Evolutionary conservation across 1,284 basidiomycete genomes (phyloP).

Genomic region (Trametes pubescens): DNA sequence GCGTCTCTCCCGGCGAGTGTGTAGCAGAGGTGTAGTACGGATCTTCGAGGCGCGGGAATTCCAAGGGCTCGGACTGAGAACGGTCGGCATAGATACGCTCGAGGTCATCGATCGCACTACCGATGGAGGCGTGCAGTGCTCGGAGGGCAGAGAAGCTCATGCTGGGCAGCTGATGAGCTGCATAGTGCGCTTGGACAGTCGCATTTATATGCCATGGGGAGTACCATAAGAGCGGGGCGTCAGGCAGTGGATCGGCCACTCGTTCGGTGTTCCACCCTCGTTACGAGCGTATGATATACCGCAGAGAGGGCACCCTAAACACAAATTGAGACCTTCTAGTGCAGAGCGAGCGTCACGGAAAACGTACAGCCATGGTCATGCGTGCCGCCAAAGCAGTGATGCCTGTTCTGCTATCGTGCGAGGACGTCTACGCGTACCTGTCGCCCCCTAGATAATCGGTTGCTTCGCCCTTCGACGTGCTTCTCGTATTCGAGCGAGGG

Average conservation of each 20-base stretch:
- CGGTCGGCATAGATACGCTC: conserved; percentile 59
- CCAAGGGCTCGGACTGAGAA: conserved; percentile 40
- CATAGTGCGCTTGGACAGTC: not conserved
- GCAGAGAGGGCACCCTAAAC: not conserved
- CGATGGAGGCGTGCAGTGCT: conserved; percentile 71
- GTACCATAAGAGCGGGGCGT: not conserved
- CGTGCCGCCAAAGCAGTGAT: not conserved
- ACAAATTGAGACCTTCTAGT: conserved; percentile 3
- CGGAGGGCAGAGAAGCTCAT: conserved; percentile 68
- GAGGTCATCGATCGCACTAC: conserved; percentile 71
- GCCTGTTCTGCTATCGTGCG: not conserved
- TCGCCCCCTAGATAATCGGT: not conserved
- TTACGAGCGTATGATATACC: not conserved
- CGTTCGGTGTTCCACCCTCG: not conserved
- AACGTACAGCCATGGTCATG: conserved; percentile 11
- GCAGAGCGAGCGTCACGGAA: conserved; percentile 4
- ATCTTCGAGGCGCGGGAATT: conserved; percentile 67
- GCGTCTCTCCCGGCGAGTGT: conserved; percentile 24
- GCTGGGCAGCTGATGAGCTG: not conserved
- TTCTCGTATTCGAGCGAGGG: conserved; percentile 1
- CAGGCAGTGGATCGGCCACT: not conserved
- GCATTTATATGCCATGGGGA: not conserved
- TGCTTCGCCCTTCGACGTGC: not conserved
- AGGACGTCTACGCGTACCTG: not conserved
- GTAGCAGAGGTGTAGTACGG: conserved; percentile 53